Conservation (phyloP, 2,329 filamentous ascomycete species). For the Stylonectria norvegica region DNA sequence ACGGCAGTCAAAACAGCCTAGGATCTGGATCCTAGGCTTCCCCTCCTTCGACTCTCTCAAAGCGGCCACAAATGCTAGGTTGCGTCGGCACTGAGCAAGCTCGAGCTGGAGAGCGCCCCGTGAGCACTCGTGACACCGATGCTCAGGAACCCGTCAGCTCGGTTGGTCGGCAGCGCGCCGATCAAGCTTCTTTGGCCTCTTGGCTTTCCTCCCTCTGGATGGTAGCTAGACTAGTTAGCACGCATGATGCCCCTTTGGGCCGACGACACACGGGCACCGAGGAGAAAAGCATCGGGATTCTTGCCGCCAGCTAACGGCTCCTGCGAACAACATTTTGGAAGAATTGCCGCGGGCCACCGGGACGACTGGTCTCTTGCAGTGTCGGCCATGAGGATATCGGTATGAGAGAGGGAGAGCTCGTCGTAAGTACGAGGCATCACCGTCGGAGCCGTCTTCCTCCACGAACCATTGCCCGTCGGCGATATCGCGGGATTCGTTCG, state of each 20-base stretch:
- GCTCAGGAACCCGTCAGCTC: conserved; percentile 21
- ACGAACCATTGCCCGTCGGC: background rate
- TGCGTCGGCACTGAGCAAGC: conserved; percentile 10
- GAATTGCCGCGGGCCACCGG: conserved; percentile 21
- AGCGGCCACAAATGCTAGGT: background rate
- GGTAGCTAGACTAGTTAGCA: too few species aligned
- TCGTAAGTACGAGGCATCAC: background rate
- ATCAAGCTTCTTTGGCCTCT: background rate
- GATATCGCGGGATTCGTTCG: background rate
- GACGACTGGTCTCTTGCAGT: conserved; percentile 13
- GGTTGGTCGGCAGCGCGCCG: conserved; percentile 13
- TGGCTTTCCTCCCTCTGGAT: too few species aligned
- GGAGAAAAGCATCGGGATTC: conserved; percentile 10
- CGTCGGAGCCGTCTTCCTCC: too few species aligned
- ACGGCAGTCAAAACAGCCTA: too few species aligned
- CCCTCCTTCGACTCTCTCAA: too few species aligned
- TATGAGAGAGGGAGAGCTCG: background rate
- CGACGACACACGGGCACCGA: too few species aligned
- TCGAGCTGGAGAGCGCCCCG: conserved; percentile 8
- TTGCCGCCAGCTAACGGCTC: background rate
- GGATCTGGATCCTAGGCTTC: too few species aligned
- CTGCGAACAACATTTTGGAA: background rate
- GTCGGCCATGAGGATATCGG: conserved; percentile 2
- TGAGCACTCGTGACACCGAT: conserved; percentile 9
- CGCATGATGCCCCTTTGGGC: conserved; percentile 20